Evolutionary conservation across 441 rosid species (phyloP).

Genomic region (Erodium moschatum): DNA sequence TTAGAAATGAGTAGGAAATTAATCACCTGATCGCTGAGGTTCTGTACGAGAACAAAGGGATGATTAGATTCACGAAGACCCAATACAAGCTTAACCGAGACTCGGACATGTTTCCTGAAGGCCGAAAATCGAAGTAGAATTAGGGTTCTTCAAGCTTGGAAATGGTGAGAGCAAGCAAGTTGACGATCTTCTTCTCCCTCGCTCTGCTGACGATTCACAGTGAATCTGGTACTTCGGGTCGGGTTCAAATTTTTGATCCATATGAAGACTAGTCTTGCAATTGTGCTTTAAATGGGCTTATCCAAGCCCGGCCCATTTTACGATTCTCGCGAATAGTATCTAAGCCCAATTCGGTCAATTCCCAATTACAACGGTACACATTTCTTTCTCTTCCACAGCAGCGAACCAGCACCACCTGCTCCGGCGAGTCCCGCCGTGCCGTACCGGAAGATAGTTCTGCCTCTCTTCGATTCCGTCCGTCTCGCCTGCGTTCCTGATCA

Average conservation of each 20-base stretch:
- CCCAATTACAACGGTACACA: neutral
- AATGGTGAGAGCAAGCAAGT: neutral
- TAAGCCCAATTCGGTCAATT: too few species aligned
- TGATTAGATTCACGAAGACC: constrained; percentile 29
- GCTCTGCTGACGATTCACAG: neutral
- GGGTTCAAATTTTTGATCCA: neutral
- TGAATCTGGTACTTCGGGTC: neutral
- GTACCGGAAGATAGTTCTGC: constrained; percentile 55
- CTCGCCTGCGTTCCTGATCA: constrained; percentile 38
- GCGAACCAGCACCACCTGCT: constrained; percentile 40
- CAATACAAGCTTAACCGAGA: constrained; percentile 24
- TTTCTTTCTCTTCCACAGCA: neutral
- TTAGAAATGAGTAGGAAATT: neutral
- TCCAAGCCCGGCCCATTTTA: neutral
- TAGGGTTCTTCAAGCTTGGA: constrained; percentile 4
- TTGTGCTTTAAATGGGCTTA: neutral
- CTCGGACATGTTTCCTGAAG: constrained; percentile 27
- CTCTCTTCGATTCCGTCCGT: constrained; percentile 61
- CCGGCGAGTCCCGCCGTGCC: constrained; percentile 59
- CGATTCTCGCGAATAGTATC: too few species aligned
- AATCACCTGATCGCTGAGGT: constrained; percentile 46
- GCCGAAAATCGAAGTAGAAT: neutral
- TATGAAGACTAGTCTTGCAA: neutral
- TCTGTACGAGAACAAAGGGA: constrained; percentile 26
- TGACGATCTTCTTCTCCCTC: constrained; percentile 1